A percentile compares a stretch with the other conserved stretches of the same genome.
Evolutionary conservation across 2,329 filamentous ascomycete genomes (phyloP).

Genomic region (Hypoxylon sp.): DNA sequence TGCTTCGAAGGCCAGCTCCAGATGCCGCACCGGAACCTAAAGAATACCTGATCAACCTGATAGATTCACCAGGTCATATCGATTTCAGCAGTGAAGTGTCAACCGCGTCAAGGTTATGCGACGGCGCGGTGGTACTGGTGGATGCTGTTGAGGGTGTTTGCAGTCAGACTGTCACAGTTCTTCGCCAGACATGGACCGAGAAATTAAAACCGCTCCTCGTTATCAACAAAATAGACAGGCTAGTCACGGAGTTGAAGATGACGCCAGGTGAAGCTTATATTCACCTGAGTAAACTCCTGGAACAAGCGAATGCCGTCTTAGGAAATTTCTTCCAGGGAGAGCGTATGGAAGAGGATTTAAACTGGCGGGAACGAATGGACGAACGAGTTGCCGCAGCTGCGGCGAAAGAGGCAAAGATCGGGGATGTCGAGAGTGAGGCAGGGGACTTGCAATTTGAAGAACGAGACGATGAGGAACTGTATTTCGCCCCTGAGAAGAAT

Average conservation of each 20-base stretch:
- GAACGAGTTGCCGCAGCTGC: slow-evolving; percentile 81
- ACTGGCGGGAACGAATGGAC: slow-evolving; percentile 95
- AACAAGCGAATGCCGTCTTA: slow-evolving; percentile 97
- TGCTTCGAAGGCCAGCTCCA: slow-evolving; percentile 79
- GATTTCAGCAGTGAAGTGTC: slow-evolving; percentile 99
- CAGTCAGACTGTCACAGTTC: slow-evolving; percentile 96
- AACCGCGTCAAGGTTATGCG: slow-evolving; percentile 92
- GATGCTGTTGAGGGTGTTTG: slow-evolving; percentile 98
- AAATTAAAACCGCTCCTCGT: slow-evolving; percentile 94
- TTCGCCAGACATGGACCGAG: slow-evolving; percentile 95
- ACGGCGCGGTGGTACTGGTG: slow-evolving; percentile 93
- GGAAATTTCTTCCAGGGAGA: slow-evolving; percentile 98
- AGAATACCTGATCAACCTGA: slow-evolving; percentile 96
- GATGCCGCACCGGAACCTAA: slow-evolving; percentile 78
- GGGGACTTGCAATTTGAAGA: slow-evolving; percentile 83
- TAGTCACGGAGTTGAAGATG: slow-evolving; percentile 95
- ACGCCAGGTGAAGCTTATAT: slow-evolving; percentile 89
- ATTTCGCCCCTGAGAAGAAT: slow-evolving; percentile 97
- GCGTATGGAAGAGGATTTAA: slow-evolving; percentile 97
- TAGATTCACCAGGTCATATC: slow-evolving; percentile 97
- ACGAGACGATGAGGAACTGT: slow-evolving; percentile 94
- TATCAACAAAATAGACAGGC: slow-evolving; percentile 97
- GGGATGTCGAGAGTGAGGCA: slow-evolving; percentile 65
- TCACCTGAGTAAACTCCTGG: slow-evolving; percentile 88
- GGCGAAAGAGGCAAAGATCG: slow-evolving; percentile 67